Base-by-base conservation (phyloP, 768 basidiomycete genomes). In the Megacollybia marginata region DNA sequence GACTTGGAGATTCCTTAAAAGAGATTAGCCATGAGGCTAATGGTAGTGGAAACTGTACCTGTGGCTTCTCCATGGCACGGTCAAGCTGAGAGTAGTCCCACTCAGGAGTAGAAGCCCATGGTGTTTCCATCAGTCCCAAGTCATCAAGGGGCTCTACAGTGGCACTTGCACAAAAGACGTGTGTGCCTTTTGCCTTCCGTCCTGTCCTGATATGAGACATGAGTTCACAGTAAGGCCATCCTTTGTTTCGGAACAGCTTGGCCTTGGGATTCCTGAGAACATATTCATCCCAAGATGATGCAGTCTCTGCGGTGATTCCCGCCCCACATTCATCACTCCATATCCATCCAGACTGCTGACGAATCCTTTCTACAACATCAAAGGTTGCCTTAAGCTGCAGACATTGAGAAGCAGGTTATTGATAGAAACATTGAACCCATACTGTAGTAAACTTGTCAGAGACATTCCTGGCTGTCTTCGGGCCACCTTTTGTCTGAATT, bases 381-480 rank as follows among this genome's bases (percentile, higher is more conserved):
- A 19, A 32, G 19, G 11, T 16, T n/a, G n/a, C n/a, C 16, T 36
- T 36, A 36, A 36, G 35, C 35, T 36, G 35, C 10, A 36, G 35
- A 36, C 16, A 16, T 10, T 10, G 16, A 10, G 16, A 36, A 10
- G 16, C 10, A 10, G 10, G 16, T 10, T 16, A 10, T 36, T 10
- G 35, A 36, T 36, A 36, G 35, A 36, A 36, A 16, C 16, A 36
- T 10, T 36, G 35, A 16, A 36, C 16, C 35, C 52, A 9, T 32
- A 59, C 59, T 12, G 42, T n/a, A 12, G n/a, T n/a, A n/a, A n/a
- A n/a, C n/a, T n/a, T 60, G 50, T 56, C 54, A 23, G 47, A n/a
- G 43, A 28, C 51, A 11, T 20, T 48, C 28, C 51, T 49, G 1
- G 33, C 46, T 2, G 33, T 55, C 50, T 62, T 62, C 9, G 16